A percentile compares a stretch with the other conserved stretches of the same genome.
phyloP scores from a whole-genome alignment of 495 filamentous ascomycete genomes.

The Bacidia gigantensis region DNA sequence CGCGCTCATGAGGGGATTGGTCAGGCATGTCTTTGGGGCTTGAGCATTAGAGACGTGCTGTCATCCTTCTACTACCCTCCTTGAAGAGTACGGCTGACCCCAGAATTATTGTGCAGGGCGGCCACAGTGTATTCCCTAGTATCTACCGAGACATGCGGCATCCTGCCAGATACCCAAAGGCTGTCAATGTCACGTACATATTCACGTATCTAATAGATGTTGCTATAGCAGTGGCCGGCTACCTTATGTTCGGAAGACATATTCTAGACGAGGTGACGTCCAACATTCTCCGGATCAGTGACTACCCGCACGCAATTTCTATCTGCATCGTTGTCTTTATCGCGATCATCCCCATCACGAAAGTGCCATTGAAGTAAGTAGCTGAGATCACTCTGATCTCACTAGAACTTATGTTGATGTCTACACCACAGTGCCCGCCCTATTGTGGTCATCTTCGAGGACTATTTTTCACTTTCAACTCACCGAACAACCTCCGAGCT shows the following conservation, averaged over 20 bases:
- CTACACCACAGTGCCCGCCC: slow-evolving; percentile 51
- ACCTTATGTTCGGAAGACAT: slow-evolving; percentile 85
- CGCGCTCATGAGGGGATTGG: no score
- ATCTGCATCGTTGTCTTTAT: slow-evolving; percentile 73
- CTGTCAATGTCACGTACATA: slow-evolving; percentile 67
- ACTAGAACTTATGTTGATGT: slow-evolving; percentile 83
- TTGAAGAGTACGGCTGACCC: no score
- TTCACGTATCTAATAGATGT: slow-evolving; percentile 79
- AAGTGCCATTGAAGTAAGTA: slow-evolving; percentile 74
- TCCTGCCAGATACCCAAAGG: slow-evolving; percentile 67
- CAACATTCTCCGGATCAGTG: slow-evolving; percentile 59
- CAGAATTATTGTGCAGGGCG: no score
- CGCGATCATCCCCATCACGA: slow-evolving; percentile 85
- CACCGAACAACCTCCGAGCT: not conserved
- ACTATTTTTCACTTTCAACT: slow-evolving; percentile 32
- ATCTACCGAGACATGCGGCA: slow-evolving; percentile 98
- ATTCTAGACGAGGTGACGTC: slow-evolving; percentile 81
- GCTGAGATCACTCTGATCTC: slow-evolving; percentile 74
- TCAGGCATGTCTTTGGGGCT: slow-evolving; percentile 23
- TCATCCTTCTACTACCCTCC: slow-evolving; percentile 42
- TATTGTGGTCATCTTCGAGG: slow-evolving; percentile 72
- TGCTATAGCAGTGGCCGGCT: slow-evolving; percentile 64
- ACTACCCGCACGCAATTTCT: slow-evolving; percentile 63
- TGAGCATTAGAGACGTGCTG: not conserved
- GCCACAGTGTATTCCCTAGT: slow-evolving; percentile 89